Conservation (phyloP, 208 protist genomes). For the Leptomonas pyrrhocoris region DNA sequence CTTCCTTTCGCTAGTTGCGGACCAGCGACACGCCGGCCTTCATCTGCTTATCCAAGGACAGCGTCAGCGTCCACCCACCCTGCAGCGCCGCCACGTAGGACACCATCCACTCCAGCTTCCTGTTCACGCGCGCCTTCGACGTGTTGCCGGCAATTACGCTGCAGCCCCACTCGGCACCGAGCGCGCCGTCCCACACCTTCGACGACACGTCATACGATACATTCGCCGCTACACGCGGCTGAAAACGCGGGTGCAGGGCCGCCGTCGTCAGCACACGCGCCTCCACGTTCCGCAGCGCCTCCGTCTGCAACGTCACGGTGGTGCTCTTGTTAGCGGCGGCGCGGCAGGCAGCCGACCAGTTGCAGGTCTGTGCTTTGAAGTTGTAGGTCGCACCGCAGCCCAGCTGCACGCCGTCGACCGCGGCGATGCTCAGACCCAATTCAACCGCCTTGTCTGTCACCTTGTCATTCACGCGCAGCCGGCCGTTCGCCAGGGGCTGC, state of each 20-base stretch:
- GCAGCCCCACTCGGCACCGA: slow-evolving; percentile 61
- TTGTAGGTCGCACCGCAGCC: slow-evolving; percentile 65
- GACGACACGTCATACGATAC: slow-evolving; percentile 25
- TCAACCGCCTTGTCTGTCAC: slow-evolving; percentile 52
- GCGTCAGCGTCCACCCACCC: slow-evolving; percentile 62
- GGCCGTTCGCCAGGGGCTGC: slow-evolving; percentile 19
- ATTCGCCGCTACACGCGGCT: slow-evolving; percentile 35
- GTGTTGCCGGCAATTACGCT: slow-evolving; percentile 51
- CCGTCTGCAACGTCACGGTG: slow-evolving; percentile 50
- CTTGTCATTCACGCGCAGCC: slow-evolving; percentile 64
- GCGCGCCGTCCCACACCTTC: slow-evolving; percentile 29
- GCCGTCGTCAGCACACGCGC: slow-evolving; percentile 40
- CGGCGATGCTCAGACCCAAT: slow-evolving; percentile 52
- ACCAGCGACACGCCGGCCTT: slow-evolving; percentile 55
- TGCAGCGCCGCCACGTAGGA: slow-evolving; percentile 60
- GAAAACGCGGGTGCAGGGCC: slow-evolving; percentile 38
- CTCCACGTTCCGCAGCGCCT: slow-evolving; percentile 41
- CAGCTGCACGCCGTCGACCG: slow-evolving; percentile 41
- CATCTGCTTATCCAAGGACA: slow-evolving; percentile 60
- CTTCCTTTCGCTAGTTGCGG: slow-evolving; percentile 22
- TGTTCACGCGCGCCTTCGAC: slow-evolving; percentile 60
- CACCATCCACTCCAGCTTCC: slow-evolving; percentile 57
- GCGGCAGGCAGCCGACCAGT: slow-evolving; percentile 57
- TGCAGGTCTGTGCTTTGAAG: slow-evolving; percentile 46
- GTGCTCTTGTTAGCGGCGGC: slow-evolving; percentile 28